phyloP scores from a whole-genome alignment of 495 filamentous ascomycete species.

The Xylaria acuta region DNA sequence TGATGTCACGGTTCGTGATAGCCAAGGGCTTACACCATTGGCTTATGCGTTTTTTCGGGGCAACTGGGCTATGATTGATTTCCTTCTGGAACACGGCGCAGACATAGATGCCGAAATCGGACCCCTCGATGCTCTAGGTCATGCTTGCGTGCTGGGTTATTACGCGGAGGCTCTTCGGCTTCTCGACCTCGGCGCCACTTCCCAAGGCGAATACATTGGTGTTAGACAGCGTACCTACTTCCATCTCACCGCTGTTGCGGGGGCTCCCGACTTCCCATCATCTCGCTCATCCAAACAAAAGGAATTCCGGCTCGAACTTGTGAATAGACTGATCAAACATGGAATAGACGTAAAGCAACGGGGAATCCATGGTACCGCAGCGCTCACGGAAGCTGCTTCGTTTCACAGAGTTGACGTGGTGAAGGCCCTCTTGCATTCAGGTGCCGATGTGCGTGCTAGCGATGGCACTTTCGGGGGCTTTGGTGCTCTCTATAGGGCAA shows the following conservation, averaged over 20 bases:
- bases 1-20: conserved; percentile 39
- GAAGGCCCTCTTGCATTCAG: conserved; percentile 31
- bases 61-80: conserved; percentile 41
- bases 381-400: conserved; percentile 27
- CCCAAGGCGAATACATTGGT: neutral
- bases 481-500: neutral
- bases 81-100: conserved; percentile 42
- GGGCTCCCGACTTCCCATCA: neutral
- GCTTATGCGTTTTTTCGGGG: conserved; percentile 44
- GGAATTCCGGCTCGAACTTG: conserved; percentile 6
- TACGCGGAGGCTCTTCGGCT: conserved; percentile 42
- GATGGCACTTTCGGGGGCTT: conserved; percentile 26
- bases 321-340: conserved; percentile 28
- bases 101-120: conserved; percentile 41
- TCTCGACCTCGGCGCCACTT: conserved; percentile 39
- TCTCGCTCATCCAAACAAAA: conserved; percentile 29
- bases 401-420: conserved; percentile 33
- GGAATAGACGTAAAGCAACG: conserved; percentile 29
- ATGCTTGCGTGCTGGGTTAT: conserved; percentile 43
- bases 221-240: conserved; percentile 33
- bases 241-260: conserved; percentile 41
- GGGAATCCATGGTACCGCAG: conserved; percentile 21
- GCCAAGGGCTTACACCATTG: conserved; percentile 41
- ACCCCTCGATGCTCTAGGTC: conserved; percentile 43
- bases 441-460: conserved; percentile 33